Evolutionary conservation across 208 protist species (phyloP).

Genomic region (Tritrichomonas musculus): DNA sequence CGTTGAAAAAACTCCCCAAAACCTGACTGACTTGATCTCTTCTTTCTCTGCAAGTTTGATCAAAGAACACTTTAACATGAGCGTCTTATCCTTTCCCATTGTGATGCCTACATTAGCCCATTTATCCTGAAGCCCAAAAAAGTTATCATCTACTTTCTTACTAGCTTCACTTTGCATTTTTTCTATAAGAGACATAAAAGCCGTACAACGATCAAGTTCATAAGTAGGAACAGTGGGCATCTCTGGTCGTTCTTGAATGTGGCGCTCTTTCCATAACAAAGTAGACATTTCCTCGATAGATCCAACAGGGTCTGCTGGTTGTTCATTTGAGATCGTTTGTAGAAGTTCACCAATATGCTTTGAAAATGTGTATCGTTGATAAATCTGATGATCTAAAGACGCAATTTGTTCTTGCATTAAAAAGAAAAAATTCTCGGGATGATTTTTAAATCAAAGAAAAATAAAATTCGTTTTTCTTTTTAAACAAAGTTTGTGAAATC

Average conservation of each 20-base stretch:
- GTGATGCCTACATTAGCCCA: not conserved
- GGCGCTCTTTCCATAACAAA: not conserved
- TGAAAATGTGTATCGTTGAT: not conserved
- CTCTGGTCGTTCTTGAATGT: not conserved
- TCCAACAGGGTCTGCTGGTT: not conserved
- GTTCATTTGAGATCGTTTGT: not conserved
- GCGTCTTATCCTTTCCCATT: not conserved
- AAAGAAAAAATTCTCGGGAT: too few relatives aligned
- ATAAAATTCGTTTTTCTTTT: too few relatives aligned
- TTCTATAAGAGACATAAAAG: not conserved
- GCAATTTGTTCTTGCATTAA: not conserved
- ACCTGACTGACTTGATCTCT: not conserved
- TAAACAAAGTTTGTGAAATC: too few relatives aligned
- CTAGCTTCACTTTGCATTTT: not conserved
- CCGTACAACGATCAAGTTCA: not conserved
- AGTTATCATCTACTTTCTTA: not conserved
- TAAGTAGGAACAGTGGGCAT: not conserved
- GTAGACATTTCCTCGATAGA: not conserved
- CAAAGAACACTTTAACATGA: not conserved
- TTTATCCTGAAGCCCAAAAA: not conserved
- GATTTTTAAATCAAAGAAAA: too few relatives aligned
- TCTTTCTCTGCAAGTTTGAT: not conserved
- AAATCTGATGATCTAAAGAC: not conserved
- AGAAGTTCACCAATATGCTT: constrained; percentile 1
- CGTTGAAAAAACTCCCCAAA: not conserved